A percentile compares a stretch with the other conserved stretches of the same genome.
Evolutionary conservation across 805 yeast species (phyloP).

Genomic region (Saccharomyces paradoxus): DNA sequence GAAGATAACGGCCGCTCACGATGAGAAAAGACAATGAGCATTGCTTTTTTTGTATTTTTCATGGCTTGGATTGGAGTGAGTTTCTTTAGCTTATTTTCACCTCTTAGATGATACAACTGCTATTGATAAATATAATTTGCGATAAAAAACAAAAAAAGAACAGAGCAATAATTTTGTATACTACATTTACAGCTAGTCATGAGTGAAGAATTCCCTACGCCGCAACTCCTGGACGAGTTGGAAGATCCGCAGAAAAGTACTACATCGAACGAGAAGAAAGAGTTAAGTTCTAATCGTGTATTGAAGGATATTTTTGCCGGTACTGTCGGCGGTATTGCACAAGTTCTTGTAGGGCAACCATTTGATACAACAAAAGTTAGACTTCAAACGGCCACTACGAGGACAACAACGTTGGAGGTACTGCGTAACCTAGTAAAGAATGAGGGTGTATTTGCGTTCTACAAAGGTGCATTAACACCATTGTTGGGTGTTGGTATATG

Average conservation of each 20-base stretch:
- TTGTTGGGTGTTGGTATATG: conserved; percentile 95
- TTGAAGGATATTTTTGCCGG: conserved; percentile 81
- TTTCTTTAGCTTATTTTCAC: neutral
- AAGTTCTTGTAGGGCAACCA: conserved; percentile 92
- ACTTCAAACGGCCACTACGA: conserved; percentile 77
- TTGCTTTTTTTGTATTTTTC: neutral
- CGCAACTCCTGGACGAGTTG: conserved; percentile 28
- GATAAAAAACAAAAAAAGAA: neutral
- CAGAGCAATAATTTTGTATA: neutral
- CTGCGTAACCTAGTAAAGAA: conserved; percentile 58
- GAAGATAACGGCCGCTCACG: neutral
- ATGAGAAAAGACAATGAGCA: neutral
- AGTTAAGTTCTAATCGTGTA: conserved; percentile 3
- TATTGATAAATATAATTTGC: neutral
- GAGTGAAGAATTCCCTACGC: conserved; percentile 29
- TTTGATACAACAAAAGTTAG: conserved; percentile 93
- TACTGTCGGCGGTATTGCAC: conserved; percentile 92
- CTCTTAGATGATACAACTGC: neutral
- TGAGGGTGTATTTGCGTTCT: conserved; percentile 83
- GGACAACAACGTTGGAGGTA: conserved; percentile 64
- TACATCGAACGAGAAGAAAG: neutral
- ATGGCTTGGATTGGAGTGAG: neutral
- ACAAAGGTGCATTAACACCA: conserved; percentile 91
- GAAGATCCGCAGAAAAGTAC: conserved; percentile 5
- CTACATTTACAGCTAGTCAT: conserved; percentile 6